Evolutionary conservation across 2,329 filamentous ascomycete genomes (phyloP).

Genomic region (Alternaria metachromatica): DNA sequence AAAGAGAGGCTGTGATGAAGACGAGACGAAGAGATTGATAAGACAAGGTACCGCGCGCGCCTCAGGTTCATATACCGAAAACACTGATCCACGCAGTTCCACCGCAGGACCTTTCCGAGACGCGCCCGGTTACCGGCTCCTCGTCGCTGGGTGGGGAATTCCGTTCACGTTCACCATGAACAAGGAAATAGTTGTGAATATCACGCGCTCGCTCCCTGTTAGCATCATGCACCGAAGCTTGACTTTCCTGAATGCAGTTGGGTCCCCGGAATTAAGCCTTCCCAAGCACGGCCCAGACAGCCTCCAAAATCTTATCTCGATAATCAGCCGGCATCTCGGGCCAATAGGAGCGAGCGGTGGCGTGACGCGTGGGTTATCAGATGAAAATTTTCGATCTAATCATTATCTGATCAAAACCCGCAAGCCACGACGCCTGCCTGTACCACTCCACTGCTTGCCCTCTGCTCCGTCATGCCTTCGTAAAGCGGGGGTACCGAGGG

Average conservation of each 20-base stretch:
- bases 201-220: conserved; percentile 16
- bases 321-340: conserved; percentile 23
- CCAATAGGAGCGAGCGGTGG: conserved; percentile 18
- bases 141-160: conserved; percentile 17
- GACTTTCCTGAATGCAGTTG: conserved; percentile 14
- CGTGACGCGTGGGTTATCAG: conserved; percentile 26
- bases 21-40: conserved; percentile 32
- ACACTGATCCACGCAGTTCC: conserved; percentile 13
- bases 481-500: neutral
- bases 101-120: conserved; percentile 10
- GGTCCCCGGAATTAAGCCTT: conserved; percentile 27
- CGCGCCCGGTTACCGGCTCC: conserved; percentile 19
- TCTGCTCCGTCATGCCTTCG: conserved; percentile 3
- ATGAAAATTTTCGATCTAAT: conserved; percentile 39
- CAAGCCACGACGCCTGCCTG: conserved; percentile 1
- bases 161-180: conserved; percentile 10
- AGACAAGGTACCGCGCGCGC: conserved; percentile 26
- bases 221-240: conserved; percentile 17
- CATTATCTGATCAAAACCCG: conserved; percentile 35
- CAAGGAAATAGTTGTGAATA: conserved; percentile 11
- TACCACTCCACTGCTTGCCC: neutral
- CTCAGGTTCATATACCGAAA: conserved; percentile 29
- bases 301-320: conserved; percentile 34
- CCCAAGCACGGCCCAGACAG: conserved; percentile 27
- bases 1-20: conserved; percentile 5